Base-by-base conservation (phyloP, 495 filamentous ascomycete species). In the Chaetomium tenue region DNA sequence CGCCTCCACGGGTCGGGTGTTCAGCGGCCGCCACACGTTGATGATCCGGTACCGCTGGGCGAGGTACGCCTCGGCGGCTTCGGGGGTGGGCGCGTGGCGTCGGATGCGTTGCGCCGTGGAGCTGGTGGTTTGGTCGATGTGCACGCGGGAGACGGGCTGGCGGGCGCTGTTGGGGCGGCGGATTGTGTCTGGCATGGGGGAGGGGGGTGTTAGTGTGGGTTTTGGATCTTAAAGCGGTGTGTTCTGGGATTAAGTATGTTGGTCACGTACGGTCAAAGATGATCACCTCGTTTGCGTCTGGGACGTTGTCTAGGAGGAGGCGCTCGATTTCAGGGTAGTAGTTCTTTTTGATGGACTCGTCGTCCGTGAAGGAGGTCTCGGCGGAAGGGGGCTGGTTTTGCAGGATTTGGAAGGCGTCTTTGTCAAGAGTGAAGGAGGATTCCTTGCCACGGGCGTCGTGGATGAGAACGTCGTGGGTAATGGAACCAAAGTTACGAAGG, bases 251-350 rank as follows among this genome's bases (percentile, higher is more conserved):
- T n/a, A 20, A 9, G 9, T 6, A 9, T 3, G 46, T 22, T 20
- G 30, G 30, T 37, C 11, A 22, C 58, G 9, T 40, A 60, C 58
- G 68, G 83, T 97, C 92, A 82, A 97, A 97, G 68, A 97, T 74
- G 63, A 90, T 72, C 39, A 95, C 78, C 5, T 83, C 76, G 50
- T 83, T 78, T 22, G 81, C 80, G 40, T 87, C 89, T 3, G 87
- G 85, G 58, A 92, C 78, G 62, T 83, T 70, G 22, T 79, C 66
- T 2, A 88, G 77, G 0, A 97, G 75, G 56, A 96, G 79, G 8
- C 76, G 63, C 75, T 89, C 85, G 25, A 93, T 84, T 71, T 95
- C 91, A 0, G 91, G 89, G 82, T 96, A 97, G 82, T 97, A 97
- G 63, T 83, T 77, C 16, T 73, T 55, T 54, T 83, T 71, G 70